Percentiles rank a stretch among this genome's conserved stretches.
Conservation (phyloP, 1,284 basidiomycete species). For the Apiotrichum mycotoxinovorans region DNA sequence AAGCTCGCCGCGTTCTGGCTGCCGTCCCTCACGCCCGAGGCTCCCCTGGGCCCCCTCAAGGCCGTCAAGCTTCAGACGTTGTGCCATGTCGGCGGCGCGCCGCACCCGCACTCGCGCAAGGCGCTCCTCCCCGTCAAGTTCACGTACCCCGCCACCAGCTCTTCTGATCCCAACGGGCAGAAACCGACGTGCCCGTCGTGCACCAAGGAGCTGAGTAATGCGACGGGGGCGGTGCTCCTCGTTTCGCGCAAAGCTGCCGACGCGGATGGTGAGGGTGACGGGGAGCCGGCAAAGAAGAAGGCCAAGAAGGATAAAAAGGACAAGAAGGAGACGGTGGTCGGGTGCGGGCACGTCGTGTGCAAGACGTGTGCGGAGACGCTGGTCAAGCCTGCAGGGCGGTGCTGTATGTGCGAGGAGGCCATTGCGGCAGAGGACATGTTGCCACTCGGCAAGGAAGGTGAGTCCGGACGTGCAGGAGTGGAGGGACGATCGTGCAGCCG, state of each 20-base stretch:
- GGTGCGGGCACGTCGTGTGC: slow-evolving; percentile 79
- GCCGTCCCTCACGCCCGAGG: slow-evolving; percentile 76
- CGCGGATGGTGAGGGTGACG: slow-evolving; percentile 28
- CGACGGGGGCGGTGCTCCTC: slow-evolving; percentile 63
- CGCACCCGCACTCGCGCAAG: slow-evolving; percentile 61
- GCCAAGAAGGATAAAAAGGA: slow-evolving; percentile 42
- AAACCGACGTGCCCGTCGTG: slow-evolving; percentile 81
- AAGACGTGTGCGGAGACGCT: slow-evolving; percentile 80
- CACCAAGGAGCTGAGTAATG: slow-evolving; percentile 78
- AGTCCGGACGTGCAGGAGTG: slow-evolving; percentile 20
- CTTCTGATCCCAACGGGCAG: not conserved
- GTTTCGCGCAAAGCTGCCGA: slow-evolving; percentile 25
- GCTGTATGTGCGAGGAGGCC: slow-evolving; percentile 71
- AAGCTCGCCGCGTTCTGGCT: slow-evolving; percentile 96
- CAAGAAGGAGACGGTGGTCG: slow-evolving; percentile 34
- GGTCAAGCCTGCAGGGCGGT: slow-evolving; percentile 67
- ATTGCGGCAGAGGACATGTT: slow-evolving; percentile 33
- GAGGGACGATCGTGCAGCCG: too few relatives aligned
- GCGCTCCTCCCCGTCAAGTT: slow-evolving; percentile 71
- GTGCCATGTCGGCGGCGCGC: slow-evolving; percentile 73
- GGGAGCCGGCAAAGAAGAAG: slow-evolving; percentile 29
- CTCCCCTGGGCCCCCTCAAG: slow-evolving; percentile 60
- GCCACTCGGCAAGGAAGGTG: slow-evolving; percentile 67
- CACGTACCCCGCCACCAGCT: slow-evolving; percentile 53
- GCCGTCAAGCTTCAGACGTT: slow-evolving; percentile 80